Evolutionary conservation across 2,329 filamentous ascomycete species (phyloP).

Genomic region (Sporothrix euskadiensis): DNA sequence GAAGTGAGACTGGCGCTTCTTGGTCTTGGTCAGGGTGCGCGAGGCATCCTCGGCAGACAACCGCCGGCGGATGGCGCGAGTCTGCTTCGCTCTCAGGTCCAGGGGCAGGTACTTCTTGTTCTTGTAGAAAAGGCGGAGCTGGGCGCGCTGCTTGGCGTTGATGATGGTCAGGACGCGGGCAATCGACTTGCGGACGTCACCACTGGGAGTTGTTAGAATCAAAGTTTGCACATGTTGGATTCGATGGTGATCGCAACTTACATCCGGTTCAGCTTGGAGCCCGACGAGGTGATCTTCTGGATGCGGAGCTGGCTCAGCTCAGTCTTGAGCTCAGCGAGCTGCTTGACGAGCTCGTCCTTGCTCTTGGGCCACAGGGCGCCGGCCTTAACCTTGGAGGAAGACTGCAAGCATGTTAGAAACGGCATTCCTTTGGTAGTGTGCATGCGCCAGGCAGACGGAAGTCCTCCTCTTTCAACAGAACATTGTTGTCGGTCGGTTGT

Average conservation of each 20-base stretch:
- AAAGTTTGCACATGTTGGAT: not conserved
- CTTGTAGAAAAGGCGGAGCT: conserved; percentile 99
- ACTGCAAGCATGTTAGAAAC: conserved; percentile 43
- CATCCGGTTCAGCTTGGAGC: conserved; percentile 97
- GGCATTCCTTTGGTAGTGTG: not conserved
- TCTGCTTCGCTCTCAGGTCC: conserved; percentile 98
- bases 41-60: conserved; percentile 88
- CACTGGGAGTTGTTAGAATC: conserved; percentile 56
- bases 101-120: conserved; percentile 99
- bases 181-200: conserved; percentile 99
- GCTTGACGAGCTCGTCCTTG: conserved; percentile 97
- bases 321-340: conserved; percentile 91
- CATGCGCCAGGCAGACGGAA: not conserved
- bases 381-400: conserved; percentile 80
- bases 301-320: conserved; percentile 96
- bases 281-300: conserved; percentile 95
- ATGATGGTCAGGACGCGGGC: conserved; percentile 98
- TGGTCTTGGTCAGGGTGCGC: conserved; percentile 85
- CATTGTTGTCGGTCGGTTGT: not conserved
- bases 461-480: conserved; percentile 17
- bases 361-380: conserved; percentile 97
- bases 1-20: conserved; percentile 96
- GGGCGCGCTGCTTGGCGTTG: conserved; percentile 98
- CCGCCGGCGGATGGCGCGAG: conserved; percentile 93
- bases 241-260: conserved; percentile 51